Evolutionary conservation across 306 rosid genomes (phyloP).

Genomic region (Gillenia trifoliata): DNA sequence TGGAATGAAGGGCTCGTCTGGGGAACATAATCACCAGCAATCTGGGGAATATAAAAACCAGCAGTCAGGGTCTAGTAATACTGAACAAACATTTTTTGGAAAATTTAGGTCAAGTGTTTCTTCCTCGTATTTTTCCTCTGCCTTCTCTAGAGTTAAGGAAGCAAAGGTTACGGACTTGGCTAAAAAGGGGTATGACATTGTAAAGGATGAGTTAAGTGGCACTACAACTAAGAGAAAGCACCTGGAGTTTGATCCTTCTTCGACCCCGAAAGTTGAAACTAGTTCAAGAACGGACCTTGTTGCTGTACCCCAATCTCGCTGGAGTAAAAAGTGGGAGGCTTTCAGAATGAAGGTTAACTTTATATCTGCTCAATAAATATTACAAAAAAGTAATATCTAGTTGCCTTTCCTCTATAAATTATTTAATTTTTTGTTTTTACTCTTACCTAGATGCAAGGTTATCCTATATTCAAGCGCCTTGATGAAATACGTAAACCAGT

Average conservation of each 20-base stretch:
- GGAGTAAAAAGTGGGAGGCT: conserved; percentile 76
- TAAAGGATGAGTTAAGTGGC: conserved; percentile 75
- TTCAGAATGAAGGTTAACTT: conserved; percentile 62
- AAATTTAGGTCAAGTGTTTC: conserved; percentile 68
- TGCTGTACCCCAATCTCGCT: conserved; percentile 63
- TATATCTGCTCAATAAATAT: conserved; percentile 1
- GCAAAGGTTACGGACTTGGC: conserved; percentile 61
- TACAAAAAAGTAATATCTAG: background rate
- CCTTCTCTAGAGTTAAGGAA: conserved; percentile 63
- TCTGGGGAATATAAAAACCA: conserved; percentile 40
- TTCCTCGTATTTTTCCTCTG: conserved; percentile 52
- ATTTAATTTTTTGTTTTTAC: background rate
- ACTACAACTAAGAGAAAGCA: conserved; percentile 56
- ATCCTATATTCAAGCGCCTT: conserved; percentile 56
- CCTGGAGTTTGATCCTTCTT: conserved; percentile 39
- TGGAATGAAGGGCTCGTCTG: conserved; percentile 30
- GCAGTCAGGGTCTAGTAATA: conserved; percentile 35
- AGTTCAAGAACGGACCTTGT: conserved; percentile 69
- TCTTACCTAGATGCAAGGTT: conserved; percentile 50
- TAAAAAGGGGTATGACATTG: conserved; percentile 72
- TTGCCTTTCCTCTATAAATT: background rate
- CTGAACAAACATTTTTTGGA: conserved; percentile 60
- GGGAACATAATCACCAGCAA: background rate
- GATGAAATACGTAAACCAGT: conserved; percentile 62
- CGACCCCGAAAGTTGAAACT: conserved; percentile 46